Evolutionary conservation across 495 filamentous ascomycete genomes (phyloP), one percentile per base, ranked within the genome.

Genomic region (Hypoxylon cercidicola): DNA sequence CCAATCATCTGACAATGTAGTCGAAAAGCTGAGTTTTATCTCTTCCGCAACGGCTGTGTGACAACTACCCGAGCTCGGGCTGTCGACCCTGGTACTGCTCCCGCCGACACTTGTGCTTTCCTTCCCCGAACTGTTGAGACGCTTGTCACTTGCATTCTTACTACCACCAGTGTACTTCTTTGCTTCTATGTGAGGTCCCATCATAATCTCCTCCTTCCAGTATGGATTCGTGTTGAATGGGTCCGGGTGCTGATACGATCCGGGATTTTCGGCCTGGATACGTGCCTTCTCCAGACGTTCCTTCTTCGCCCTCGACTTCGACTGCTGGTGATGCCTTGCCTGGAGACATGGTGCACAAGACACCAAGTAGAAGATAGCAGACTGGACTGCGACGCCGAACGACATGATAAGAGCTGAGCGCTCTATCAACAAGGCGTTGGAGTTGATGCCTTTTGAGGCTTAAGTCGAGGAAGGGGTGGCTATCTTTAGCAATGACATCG

Each of bases 211-310:
- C 63, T 94, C 91, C 7, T 76, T 75, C 93, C 93, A 97, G 75
- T 90, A 91, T 44, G 87, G 87, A 68, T 97, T 97, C 25, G 91
- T 95, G 48, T 85, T 86, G 73, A 90, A 93, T 4, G 93, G 88
- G 21, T 87, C 86, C 2, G 93, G 92, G 66, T 97, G 93, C 13
- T 84, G 81, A 71, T 94, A 95, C 5, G 86, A 77, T 28, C 87
- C 84, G 4, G 89, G 90, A 71, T 93, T 85, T 66, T 91, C 85
- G 58, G 81, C 83, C 49, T 90, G 77, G 45, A 85, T 70, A 49
- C 75, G 81, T 43, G 82, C 81, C 66, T 87, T 88, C 60, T 88
- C 82, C 51, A 86, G 80, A 49, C 87, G 79, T 40, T 74, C 66
- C 55, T 67, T 75, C 58, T 84, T 85, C 46, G 88, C 88, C 63